Evolutionary conservation across 805 yeast species (phyloP).

Genomic region (Monosporozyma solicola): DNA sequence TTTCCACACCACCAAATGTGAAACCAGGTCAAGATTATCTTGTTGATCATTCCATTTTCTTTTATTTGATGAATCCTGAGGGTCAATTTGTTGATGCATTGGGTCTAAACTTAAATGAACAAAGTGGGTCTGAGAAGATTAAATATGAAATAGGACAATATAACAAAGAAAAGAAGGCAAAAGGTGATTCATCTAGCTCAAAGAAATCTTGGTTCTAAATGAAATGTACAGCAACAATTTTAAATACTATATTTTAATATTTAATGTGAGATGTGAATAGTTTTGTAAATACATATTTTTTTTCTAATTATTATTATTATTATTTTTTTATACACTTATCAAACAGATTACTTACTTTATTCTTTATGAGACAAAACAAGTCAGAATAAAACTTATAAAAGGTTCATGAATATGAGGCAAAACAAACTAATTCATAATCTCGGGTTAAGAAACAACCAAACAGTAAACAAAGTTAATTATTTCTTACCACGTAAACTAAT

Average conservation of each 20-base stretch:
- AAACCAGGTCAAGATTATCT: constrained; percentile 94
- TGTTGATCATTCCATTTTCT: constrained; percentile 95
- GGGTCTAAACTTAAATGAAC: constrained; percentile 82
- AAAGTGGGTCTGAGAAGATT: constrained; percentile 68
- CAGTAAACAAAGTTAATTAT: background rate
- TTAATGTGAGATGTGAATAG: background rate
- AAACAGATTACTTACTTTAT: background rate
- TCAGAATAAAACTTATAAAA: background rate
- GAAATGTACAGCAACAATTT: background rate
- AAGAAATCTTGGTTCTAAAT: constrained; percentile 2
- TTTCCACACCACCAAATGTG: constrained; percentile 91
- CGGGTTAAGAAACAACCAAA: too few relatives aligned
- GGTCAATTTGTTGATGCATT: constrained; percentile 91
- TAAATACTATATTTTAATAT: background rate
- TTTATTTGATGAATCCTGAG: constrained; percentile 97
- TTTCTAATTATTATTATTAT: too few relatives aligned
- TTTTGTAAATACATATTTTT: background rate
- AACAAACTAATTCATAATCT: background rate
- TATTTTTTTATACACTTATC: background rate
- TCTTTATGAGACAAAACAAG: background rate
- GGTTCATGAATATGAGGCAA: background rate
- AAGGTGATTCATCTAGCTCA: background rate
- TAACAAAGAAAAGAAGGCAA: constrained; percentile 36
- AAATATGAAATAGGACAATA: constrained; percentile 66
- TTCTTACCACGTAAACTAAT: constrained; percentile 5